These are phyloP conservation scores for Exophiala sp. DNA, from an alignment of 2,329 filamentous ascomycete species.

Conservation along the genomic window DNA sequence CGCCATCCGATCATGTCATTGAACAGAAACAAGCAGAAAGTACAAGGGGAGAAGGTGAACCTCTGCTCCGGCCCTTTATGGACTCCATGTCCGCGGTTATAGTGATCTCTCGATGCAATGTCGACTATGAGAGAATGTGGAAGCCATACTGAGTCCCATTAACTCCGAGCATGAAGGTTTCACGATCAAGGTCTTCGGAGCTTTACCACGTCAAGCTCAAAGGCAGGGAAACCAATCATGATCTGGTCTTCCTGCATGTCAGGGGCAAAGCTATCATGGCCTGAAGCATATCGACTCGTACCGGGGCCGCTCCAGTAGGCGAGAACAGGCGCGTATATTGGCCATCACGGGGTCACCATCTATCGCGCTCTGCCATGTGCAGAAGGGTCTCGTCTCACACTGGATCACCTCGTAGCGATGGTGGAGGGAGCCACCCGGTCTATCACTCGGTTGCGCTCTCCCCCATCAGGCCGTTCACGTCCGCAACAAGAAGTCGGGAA, in stretches of 20 bases:
- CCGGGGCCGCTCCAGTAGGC: neutral
- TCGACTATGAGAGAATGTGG: neutral
- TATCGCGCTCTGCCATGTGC: neutral
- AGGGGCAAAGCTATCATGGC: neutral
- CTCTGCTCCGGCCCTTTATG: neutral
- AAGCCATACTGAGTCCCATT: neutral
- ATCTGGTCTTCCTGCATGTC: neutral
- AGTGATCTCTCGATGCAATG: neutral
- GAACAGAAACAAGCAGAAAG: neutral
- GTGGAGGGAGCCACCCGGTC: neutral
- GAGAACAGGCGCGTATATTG: conserved; percentile 16
- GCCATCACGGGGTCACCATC: conserved; percentile 19
- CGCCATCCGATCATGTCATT: conserved; percentile 12
- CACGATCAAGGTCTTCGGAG: conserved; percentile 9
- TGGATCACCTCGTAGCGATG: conserved; percentile 7
- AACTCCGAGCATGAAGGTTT: conserved; percentile 13
- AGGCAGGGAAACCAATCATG: conserved; percentile 6
- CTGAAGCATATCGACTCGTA: conserved; percentile 1
- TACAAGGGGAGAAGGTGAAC: neutral
- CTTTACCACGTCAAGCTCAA: neutral
- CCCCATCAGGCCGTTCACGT: too few species aligned
- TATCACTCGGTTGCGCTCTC: too few species aligned
- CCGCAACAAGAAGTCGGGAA: too few species aligned
- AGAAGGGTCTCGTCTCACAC: conserved; percentile 3
- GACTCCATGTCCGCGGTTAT: neutral